These are phyloP conservation scores for Sporobolomyces pararoseus DNA, from an alignment of 768 basidiomycete genomes.

Conservation along the genomic window DNA sequence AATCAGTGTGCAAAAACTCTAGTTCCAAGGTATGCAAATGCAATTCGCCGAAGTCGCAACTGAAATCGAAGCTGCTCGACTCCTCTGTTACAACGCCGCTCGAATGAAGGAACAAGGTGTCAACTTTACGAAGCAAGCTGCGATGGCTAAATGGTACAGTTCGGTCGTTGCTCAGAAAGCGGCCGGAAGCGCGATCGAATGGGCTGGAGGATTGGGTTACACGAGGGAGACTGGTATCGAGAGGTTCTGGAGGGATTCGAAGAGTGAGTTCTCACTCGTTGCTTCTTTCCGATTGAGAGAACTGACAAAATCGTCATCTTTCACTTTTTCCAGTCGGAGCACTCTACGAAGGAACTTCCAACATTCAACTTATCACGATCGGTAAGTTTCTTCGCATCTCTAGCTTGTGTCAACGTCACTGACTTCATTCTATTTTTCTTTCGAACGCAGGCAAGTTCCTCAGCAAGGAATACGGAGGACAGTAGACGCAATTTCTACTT, in stretches of 20 bases:
- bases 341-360: slow-evolving; percentile 87
- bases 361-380: slow-evolving; percentile 95
- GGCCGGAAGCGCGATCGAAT: slow-evolving; percentile 85
- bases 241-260: slow-evolving; percentile 94
- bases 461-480: slow-evolving; percentile 24
- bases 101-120: slow-evolving; percentile 86
- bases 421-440: too few species aligned
- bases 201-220: slow-evolving; percentile 89
- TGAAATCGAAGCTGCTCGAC: slow-evolving; percentile 70
- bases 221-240: slow-evolving; percentile 61
- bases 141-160: slow-evolving; percentile 94
- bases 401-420: too few species aligned
- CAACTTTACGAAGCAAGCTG: slow-evolving; percentile 84
- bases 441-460: slow-evolving; percentile 42
- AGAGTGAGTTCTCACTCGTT: slow-evolving; percentile 56
- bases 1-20: too few species aligned
- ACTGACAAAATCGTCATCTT: slow-evolving; percentile 1
- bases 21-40: slow-evolving; percentile 91
- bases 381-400: slow-evolving; percentile 26
- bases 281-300: neutral
- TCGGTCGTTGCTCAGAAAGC: slow-evolving; percentile 85
- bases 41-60: slow-evolving; percentile 86
- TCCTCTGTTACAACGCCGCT: slow-evolving; percentile 95
- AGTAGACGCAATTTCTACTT: neutral
- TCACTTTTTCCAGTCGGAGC: slow-evolving; percentile 44